Evolutionary conservation across 352 stramenopile species (phyloP), one percentile per base, ranked within the genome.

Genomic region (Plasmopara muralis): DNA sequence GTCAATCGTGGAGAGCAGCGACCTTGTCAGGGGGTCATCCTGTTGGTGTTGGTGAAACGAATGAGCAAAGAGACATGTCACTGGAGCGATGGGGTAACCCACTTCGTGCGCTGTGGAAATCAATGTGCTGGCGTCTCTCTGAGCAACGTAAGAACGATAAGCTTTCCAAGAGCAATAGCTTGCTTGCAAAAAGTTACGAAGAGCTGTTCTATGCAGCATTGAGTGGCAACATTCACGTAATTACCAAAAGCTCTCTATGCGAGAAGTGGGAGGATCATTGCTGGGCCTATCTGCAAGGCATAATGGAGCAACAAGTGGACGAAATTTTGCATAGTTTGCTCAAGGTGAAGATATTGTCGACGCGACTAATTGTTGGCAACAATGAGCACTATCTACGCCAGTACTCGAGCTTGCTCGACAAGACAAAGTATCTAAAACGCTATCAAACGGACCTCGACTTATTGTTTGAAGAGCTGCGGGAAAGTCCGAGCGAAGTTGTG

Each of bases 221-320:
- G 46, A 82, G 79, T 60, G 81, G 83, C 34, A 83, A 94, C 42
- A 68, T 85, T 33, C 60, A 74, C 13, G 74, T 77, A 9, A 68
- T 94, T 51, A 72, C 74, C 1, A 67, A 73, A 41, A 90, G 77
- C 14, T 61, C 71, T 40, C 43, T 89, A n/a, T 91, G 79, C 28
- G 77, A 85, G 43, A 87, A 40, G 30, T 94, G 83, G 83, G 83
- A 94, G 48, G 79, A 94, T 43, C 83, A 94, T 49, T 87, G 81
- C 51, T 94, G 83, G 83, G 81, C 79, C 15, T 85, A 85, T 50
- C 51, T 92, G 6, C 66, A 83, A 16, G 79, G 69, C 5, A 83
- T 87, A 33, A 82, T 67, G 2, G 79, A 89, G 33, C 68, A 82
- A 14, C 65, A 89, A 53, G 55, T 86, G n/a, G 83, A 94, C 42